Percentiles rank a stretch among this genome's conserved stretches.
These are phyloP conservation scores for Colletotrichum lentis DNA, from an alignment of 2,329 filamentous ascomycete species.

Conservation along the genomic window DNA sequence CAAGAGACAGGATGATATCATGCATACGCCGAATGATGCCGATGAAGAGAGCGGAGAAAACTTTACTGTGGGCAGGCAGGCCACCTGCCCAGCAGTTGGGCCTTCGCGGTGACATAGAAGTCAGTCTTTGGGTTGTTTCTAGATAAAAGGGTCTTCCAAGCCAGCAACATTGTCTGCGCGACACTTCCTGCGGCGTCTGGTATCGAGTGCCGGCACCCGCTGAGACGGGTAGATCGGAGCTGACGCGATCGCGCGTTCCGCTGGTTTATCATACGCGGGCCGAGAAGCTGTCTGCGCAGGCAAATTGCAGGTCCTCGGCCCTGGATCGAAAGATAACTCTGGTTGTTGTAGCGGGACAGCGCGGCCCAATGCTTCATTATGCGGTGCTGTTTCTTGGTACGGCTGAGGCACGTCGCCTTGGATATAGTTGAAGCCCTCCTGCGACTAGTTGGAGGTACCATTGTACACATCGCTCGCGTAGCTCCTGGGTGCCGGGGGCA, in stretches of 20 bases:
- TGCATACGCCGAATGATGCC: constrained; percentile 34
- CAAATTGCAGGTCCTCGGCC: constrained; percentile 20
- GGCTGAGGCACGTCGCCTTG: constrained; percentile 7
- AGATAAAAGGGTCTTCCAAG: constrained; percentile 35
- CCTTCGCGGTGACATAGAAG: not conserved
- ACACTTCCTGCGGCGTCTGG: constrained; percentile 8
- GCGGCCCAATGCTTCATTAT: constrained; percentile 19
- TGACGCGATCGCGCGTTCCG: constrained; percentile 27
- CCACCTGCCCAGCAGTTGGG: not conserved
- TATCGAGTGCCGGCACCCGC: constrained; percentile 1
- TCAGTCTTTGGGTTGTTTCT: constrained; percentile 2
- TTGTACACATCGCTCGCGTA: constrained; percentile 39
- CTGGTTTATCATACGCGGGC: constrained; percentile 4
- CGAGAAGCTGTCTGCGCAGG: constrained; percentile 28
- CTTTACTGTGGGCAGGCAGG: constrained; percentile 6
- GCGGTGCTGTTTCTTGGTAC: constrained; percentile 8
- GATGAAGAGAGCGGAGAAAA: constrained; percentile 12
- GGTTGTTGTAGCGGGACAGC: constrained; percentile 15
- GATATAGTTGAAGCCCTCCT: constrained; percentile 24
- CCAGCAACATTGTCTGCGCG: constrained; percentile 18
- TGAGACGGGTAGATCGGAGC: constrained; percentile 25
- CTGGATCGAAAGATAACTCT: constrained; percentile 10
- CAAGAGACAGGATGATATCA: constrained; percentile 13
- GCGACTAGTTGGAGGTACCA: constrained; percentile 36
- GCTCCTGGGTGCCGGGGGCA: constrained; percentile 53